phyloP scores from a whole-genome alignment of 1,139 yeast genomes.

The Suhomyces bribrorum region DNA sequence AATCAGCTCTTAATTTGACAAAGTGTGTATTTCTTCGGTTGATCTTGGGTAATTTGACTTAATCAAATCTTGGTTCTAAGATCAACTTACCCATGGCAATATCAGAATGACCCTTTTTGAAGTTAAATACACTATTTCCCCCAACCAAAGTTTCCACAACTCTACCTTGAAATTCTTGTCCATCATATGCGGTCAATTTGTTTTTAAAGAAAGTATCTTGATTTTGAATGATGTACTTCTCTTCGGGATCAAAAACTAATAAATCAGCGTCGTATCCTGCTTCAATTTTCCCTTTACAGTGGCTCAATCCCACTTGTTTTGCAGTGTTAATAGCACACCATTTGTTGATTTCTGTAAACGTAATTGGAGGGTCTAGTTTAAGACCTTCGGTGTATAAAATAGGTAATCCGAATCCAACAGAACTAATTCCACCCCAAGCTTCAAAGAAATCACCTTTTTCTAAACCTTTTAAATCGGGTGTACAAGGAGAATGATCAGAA shows the following conservation, averaged over 20 bases:
- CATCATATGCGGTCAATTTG: conserved; percentile 84
- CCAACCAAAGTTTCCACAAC: conserved; percentile 78
- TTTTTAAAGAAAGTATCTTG: conserved; percentile 71
- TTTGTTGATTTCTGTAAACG: conserved; percentile 61
- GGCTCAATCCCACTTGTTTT: conserved; percentile 74
- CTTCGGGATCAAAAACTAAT: conserved; percentile 70
- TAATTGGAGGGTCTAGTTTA: conserved; percentile 52
- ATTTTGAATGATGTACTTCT: conserved; percentile 57
- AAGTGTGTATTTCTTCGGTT: not conserved
- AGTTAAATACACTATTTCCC: conserved; percentile 66
- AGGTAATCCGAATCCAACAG: conserved; percentile 89
- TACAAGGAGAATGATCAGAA: conserved; percentile 94
- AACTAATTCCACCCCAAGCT: conserved; percentile 98
- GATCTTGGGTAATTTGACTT: not conserved
- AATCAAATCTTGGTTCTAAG: conserved; percentile 52
- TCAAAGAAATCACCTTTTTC: conserved; percentile 83
- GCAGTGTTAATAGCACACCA: conserved; percentile 89
- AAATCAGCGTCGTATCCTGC: conserved; percentile 88
- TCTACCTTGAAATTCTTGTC: conserved; percentile 64
- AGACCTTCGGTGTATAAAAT: conserved; percentile 75
- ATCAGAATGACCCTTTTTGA: conserved; percentile 56
- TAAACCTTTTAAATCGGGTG: conserved; percentile 82
- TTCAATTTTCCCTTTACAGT: conserved; percentile 68
- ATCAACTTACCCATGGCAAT: conserved; percentile 59
- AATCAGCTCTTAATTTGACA: no score